Percentiles rank a stretch among this genome's conserved stretches.
phyloP scores from a whole-genome alignment of 495 filamentous ascomycete species.

The Penicillium coffeae region DNA sequence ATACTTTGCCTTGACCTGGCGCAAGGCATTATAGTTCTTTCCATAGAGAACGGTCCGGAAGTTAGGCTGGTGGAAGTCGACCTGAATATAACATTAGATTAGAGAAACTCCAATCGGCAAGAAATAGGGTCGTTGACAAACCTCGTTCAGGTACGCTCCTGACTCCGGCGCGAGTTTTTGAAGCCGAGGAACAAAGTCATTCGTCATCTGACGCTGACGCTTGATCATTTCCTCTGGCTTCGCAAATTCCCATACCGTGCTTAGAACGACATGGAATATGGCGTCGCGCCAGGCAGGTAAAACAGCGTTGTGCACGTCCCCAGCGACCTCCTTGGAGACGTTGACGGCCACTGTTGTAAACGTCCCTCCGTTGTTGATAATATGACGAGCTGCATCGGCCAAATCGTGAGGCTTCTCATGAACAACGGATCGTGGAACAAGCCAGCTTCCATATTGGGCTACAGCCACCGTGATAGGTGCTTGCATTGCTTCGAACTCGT shows the following conservation, averaged over 20 bases:
- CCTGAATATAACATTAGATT: conserved; percentile 1
- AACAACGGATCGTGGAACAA: conserved; percentile 7
- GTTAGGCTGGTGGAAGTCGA: conserved; percentile 12
- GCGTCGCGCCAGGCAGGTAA: conserved; percentile 10
- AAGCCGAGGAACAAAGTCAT: conserved; percentile 5
- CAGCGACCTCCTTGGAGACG: conserved; percentile 2
- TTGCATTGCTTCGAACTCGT: conserved; percentile 4
- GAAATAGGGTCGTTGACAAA: neutral
- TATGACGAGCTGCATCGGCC: conserved; percentile 4
- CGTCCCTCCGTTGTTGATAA: conserved; percentile 1
- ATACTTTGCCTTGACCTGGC: conserved; percentile 11
- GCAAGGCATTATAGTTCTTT: conserved; percentile 8
- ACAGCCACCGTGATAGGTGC: conserved; percentile 5
- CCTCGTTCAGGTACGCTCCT: conserved; percentile 15
- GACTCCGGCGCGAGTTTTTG: conserved; percentile 4
- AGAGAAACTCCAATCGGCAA: neutral
- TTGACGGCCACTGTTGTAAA: conserved; percentile 8
- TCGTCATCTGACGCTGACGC: conserved; percentile 8
- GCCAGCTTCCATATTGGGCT: conserved; percentile 14
- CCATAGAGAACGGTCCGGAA: conserved; percentile 12
- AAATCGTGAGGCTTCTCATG: neutral
- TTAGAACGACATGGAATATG: conserved; percentile 4
- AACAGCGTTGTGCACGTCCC: conserved; percentile 10
- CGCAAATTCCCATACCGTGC: conserved; percentile 8
- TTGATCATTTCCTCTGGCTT: conserved; percentile 3